A percentile compares a stretch with the other conserved stretches of the same genome.
Evolutionary conservation across 2,329 filamentous ascomycete species (phyloP).

Genomic region (Cladorrhinum sp.): DNA sequence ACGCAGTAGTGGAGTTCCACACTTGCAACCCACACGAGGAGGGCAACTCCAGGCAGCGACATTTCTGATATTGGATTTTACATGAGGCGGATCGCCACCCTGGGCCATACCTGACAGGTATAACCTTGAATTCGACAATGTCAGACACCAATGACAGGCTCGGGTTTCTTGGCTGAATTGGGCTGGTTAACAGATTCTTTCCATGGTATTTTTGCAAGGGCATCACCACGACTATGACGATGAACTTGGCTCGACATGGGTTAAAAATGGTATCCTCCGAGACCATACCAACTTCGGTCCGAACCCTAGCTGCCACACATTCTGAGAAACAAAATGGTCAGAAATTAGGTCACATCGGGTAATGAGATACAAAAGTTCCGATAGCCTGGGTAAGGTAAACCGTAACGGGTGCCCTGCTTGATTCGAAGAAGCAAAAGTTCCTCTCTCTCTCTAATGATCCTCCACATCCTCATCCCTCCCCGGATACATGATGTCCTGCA

Average conservation of each 20-base stretch:
- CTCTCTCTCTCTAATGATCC: conserved; percentile 34
- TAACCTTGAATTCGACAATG: too few relatives aligned
- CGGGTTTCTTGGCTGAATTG: not conserved
- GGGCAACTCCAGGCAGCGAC: not conserved
- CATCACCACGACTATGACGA: not conserved
- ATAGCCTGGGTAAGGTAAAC: not conserved
- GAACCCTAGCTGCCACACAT: not conserved
- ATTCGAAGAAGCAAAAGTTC: not conserved
- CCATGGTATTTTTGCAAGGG: too few relatives aligned
- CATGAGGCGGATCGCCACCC: not conserved
- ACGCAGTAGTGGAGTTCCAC: not conserved
- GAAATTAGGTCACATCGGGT: not conserved
- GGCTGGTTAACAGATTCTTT: not conserved
- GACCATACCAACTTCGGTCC: too few relatives aligned
- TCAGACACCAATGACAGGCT: too few relatives aligned
- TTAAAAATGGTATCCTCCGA: too few relatives aligned
- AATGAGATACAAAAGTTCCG: too few relatives aligned
- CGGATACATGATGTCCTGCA: conserved; percentile 55
- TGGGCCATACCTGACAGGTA: not conserved
- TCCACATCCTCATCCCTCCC: conserved; percentile 53
- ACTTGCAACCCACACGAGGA: not conserved
- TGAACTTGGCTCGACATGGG: not conserved
- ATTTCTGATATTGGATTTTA: not conserved
- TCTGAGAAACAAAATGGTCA: not conserved
- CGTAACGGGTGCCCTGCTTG: not conserved